Evolutionary conservation across 2,329 filamentous ascomycete genomes (phyloP), one percentile per base, ranked within the genome.

Genomic region (Hymenoscyphus repandus): DNA sequence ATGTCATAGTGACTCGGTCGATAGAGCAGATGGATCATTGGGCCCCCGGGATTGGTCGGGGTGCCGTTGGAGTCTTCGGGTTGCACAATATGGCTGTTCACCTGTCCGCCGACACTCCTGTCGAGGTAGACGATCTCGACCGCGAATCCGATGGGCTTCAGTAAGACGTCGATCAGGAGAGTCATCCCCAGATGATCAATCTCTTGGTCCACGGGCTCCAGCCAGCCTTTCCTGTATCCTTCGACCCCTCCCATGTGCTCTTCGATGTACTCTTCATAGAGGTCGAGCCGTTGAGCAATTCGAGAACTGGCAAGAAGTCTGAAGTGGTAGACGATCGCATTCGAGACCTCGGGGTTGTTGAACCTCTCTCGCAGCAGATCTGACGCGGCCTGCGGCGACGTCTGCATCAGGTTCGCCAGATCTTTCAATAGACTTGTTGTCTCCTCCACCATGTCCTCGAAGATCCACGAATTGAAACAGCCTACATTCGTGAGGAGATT

Each of bases 71-170:
- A 47, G 63, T 74, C 45, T 63, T 74, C 52, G 69, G 69, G 55
- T 62, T 72, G 68, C 60, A 68, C 57, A 41, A 61, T 30, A 69
- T 72, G 55, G 66, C 50, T 79, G 64, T 88, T 95, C 62, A 90
- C 88, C 61, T 87, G 78, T 42, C 79, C 77, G 15, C 90, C 91
- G 41, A 82, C 75, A 62, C 88, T 96, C 60, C 90, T 83, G 66
- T 97, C 93, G 7, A 99, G 80, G 66, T 97, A 96, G 48, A 90
- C 83, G 55, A 97, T 88, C 65, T 96, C 90, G 17, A 97, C 79
- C 4, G 85, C 82, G 56, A 96, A 82, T 13, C 83, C 83, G 45
- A 85, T 84, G 6, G 86, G 88, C 64, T 88, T 85, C 56, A 97
- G 80, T 3, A 97, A 76, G 22, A 90, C 79, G 56, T 92, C 84